Percentiles rank a stretch among this genome's conserved stretches.
Conservation (phyloP, 2,329 filamentous ascomycete species). For the Lasiodiplodia sp. region DNA sequence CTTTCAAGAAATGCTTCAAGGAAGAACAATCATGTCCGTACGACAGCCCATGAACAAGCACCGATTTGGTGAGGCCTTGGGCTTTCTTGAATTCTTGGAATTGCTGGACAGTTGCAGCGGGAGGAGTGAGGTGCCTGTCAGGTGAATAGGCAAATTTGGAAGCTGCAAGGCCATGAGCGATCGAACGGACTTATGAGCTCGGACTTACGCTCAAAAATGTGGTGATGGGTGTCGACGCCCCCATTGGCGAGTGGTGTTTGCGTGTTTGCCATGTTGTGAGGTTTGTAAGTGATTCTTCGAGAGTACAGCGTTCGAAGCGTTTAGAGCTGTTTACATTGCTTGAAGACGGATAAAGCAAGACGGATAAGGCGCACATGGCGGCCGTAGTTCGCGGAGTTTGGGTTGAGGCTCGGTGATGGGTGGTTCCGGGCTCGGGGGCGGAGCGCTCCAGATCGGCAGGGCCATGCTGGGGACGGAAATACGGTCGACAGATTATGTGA, state of each 20-base stretch:
- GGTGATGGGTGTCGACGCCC: slow-evolving; percentile 31
- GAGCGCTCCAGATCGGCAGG: slow-evolving; percentile 2
- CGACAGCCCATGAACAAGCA: slow-evolving; percentile 48
- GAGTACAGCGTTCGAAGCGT: no score
- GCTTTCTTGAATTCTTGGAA: slow-evolving; percentile 38
- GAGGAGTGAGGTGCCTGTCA: slow-evolving; percentile 41
- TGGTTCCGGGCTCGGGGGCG: background rate
- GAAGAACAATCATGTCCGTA: slow-evolving; percentile 48
- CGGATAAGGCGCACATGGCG: no score
- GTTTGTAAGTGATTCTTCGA: background rate
- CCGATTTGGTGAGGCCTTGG: slow-evolving; percentile 44
- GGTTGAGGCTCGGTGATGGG: background rate
- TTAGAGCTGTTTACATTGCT: no score
- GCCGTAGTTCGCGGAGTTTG: no score
- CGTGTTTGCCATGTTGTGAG: background rate
- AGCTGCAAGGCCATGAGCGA: slow-evolving; percentile 7
- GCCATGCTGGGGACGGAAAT: background rate
- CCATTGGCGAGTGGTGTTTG: slow-evolving; percentile 30
- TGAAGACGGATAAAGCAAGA: no score
- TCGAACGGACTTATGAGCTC: background rate
- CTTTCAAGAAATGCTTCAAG: slow-evolving; percentile 41
- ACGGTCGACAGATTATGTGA: background rate
- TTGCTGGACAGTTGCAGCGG: slow-evolving; percentile 38
- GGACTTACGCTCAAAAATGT: slow-evolving; percentile 32
- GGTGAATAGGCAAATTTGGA: slow-evolving; percentile 36